Evolutionary conservation across 495 filamentous ascomycete species (phyloP), one percentile per base, ranked within the genome.

Genomic region (Pyrenula massariospora): DNA sequence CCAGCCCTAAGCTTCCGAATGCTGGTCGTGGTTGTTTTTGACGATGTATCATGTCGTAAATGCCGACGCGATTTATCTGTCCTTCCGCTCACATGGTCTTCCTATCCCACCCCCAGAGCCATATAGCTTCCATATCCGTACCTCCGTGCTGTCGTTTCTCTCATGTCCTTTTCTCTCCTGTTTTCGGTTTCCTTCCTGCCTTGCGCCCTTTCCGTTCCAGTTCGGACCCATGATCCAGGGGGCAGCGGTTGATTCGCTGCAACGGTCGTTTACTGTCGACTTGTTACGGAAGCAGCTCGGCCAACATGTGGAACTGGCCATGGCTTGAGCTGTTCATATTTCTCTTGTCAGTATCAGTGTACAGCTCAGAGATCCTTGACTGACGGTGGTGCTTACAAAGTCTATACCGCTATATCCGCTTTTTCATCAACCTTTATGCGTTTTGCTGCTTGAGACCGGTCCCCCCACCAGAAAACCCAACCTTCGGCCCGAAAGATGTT

Each of bases 361-460:
- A 12, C 55, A 50, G 63, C 53, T 48, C 36, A 51, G 53, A 19
- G 54, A 56, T 50, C 50, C 49, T 56, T 48, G 53, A 57, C 25
- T 55, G 48, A 15, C 54, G 42, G 22, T 54, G 31, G 63, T 49
- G 63, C 49, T 2, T 49, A 24, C 56, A 52, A 56, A 81, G 78
- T 64, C 25, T 78, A 52, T 82, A 82, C 69, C 79, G 82, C 57
- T 88, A 88, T 68, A 54, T 84, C 31, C 82, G 86, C 53, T 69
- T 85, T 55, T 73, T 86, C 60, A 75, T 86, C 54, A 86, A 88
- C 63, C 72, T 81, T 54, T 63, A 81, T 58, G 82, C 82, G 21
- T 84, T 87, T 60, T 83, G 80, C 75, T 73, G 73, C 19, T 84
- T 84, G 62, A 79, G 75, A 60, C 83, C 86, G 25, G 80, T 82